Conservation (phyloP, 805 yeast genomes). For the Pichia cephalocereana region DNA sequence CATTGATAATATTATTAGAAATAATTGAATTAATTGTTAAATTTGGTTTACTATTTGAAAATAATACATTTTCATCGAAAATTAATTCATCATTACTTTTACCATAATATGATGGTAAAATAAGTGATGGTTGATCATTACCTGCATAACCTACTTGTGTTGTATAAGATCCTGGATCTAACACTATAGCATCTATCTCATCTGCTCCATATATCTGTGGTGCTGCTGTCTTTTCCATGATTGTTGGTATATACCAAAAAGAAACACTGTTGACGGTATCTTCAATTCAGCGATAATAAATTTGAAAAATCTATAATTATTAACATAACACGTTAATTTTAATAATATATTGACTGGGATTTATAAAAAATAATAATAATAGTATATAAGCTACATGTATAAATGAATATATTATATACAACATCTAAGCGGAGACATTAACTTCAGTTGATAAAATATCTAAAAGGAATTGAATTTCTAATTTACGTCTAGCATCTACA, state of each 20-base stretch:
- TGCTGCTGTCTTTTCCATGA: slow-evolving; percentile 26
- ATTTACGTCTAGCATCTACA: slow-evolving; percentile 75
- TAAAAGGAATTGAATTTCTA: slow-evolving; percentile 78
- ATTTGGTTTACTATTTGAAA: slow-evolving; percentile 37
- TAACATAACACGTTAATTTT: too few species aligned
- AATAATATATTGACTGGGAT: too few species aligned
- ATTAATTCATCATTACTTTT: not conserved
- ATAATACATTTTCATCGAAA: slow-evolving; percentile 26
- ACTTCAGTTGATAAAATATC: slow-evolving; percentile 60
- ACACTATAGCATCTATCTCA: slow-evolving; percentile 83
- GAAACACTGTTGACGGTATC: not conserved
- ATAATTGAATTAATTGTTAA: slow-evolving; percentile 49
- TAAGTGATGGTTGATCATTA: slow-evolving; percentile 73
- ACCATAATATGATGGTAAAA: slow-evolving; percentile 66
- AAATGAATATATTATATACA: not conserved
- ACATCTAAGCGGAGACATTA: slow-evolving; percentile 25
- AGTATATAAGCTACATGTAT: not conserved
- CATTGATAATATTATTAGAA: slow-evolving; percentile 53
- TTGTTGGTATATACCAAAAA: not conserved
- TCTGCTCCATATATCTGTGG: slow-evolving; percentile 56
- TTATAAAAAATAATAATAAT: not conserved
- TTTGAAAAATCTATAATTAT: too few species aligned
- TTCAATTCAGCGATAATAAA: too few species aligned
- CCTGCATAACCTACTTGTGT: slow-evolving; percentile 92
- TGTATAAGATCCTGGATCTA: slow-evolving; percentile 81